Evolutionary conservation across 2,329 filamentous ascomycete genomes (phyloP), one percentile per base, ranked within the genome.

Genomic region (Coleophoma eucalyptorum): DNA sequence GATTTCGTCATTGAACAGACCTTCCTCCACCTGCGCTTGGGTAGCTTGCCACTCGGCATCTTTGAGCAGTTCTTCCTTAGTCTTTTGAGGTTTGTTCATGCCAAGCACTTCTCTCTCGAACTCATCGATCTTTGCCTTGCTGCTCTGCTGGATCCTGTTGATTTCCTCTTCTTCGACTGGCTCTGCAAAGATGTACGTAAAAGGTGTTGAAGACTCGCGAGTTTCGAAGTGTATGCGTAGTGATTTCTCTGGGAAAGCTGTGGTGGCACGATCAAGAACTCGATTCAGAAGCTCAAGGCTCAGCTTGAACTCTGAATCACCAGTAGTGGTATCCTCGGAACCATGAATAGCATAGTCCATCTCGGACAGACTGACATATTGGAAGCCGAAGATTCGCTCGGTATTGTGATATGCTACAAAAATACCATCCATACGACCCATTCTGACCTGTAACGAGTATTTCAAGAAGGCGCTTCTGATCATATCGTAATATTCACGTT

Each of bases 371-470:
- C 84, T 85, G 53, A 99, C 80, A 66, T 99, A 99, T 69, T 99
- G 94, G 68, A 99, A 99, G 5, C 94, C 94, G 65, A 99, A 99
- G 46, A 99, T 96, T 50, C 92, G 87, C 69, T 92, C 80, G 2
- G 91, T 89, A 66, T 99, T 99, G 74, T 99, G 94, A 66, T 85
- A 99, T 2, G 94, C 94, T 19, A 97, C 89, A 64, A 97, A 99
- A 46, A 97, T 97, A 49, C 94, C 94, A 65, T 99, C 93, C 95
- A 99, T 99, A 46, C 92, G 85, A 16, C 95, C 94, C 83, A 99
- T 95, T 42, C 94, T 89, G 26, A 93, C 95, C 70, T 99, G 94
- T 31, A 99, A 76, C 10, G 92, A 96, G 68, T 99, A 99, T 65
- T 99, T 99, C 50, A 99, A 75, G 72, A 99, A 93, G 0, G 93